A percentile compares a stretch with the other conserved stretches of the same genome.
These are phyloP conservation scores for Hawksworthiomyces lignivorus DNA, from an alignment of 2,329 filamentous ascomycete species.

Conservation along the genomic window DNA sequence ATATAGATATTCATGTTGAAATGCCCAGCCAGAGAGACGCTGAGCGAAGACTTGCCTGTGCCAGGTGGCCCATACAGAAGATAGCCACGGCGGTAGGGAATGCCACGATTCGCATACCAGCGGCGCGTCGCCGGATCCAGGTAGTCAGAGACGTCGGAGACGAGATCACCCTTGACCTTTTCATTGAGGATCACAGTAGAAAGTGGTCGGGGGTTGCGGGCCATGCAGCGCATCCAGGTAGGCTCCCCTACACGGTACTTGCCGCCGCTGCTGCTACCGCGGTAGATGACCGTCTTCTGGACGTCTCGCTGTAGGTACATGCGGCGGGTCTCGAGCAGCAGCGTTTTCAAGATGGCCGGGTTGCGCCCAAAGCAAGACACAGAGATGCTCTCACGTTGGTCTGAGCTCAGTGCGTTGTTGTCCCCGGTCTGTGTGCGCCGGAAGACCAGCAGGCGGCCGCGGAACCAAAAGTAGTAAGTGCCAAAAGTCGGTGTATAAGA, in stretches of 20 bases:
- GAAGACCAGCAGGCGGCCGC: slow-evolving; percentile 49
- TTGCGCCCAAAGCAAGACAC: slow-evolving; percentile 56
- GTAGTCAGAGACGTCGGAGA: slow-evolving; percentile 56
- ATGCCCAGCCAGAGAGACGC: slow-evolving; percentile 61
- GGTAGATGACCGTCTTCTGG: slow-evolving; percentile 58
- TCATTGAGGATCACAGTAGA: slow-evolving; percentile 60
- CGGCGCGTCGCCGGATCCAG: slow-evolving; percentile 53
- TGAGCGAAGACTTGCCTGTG: slow-evolving; percentile 69
- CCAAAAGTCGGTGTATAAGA: slow-evolving; percentile 62
- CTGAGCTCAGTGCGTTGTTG: slow-evolving; percentile 20
- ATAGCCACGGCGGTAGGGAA: slow-evolving; percentile 79
- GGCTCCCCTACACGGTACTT: slow-evolving; percentile 28
- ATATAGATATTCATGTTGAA: slow-evolving; percentile 68
- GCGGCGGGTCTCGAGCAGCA: slow-evolving; percentile 50
- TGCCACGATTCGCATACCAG: slow-evolving; percentile 81
- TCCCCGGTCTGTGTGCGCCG: slow-evolving; percentile 42
- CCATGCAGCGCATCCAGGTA: slow-evolving; percentile 55
- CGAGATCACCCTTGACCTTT: slow-evolving; percentile 48
- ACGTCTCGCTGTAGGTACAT: slow-evolving; percentile 50
- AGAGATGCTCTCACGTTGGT: slow-evolving; percentile 49
- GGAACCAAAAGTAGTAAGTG: slow-evolving; percentile 62
- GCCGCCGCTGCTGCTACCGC: slow-evolving; percentile 39
- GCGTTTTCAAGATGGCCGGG: slow-evolving; percentile 52
- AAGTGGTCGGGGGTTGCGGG: slow-evolving; percentile 51
- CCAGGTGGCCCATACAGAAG: slow-evolving; percentile 74